These are phyloP conservation scores for Nidula microcarpa DNA, from an alignment of 768 basidiomycete species.

Conservation along the genomic window DNA sequence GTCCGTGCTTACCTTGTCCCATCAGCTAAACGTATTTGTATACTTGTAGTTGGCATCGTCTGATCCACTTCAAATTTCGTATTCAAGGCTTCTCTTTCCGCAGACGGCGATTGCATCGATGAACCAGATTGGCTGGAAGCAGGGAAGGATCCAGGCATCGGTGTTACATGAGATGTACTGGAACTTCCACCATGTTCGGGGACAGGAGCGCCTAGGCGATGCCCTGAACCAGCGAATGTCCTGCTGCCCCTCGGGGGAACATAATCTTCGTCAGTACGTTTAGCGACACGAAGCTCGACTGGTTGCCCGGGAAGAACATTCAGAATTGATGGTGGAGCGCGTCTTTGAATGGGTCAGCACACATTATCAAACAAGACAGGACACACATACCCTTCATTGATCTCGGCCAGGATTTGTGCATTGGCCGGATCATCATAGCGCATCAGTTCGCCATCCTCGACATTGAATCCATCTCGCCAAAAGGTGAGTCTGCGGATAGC, in stretches of 20 bases:
- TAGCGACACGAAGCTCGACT: conserved; percentile 77
- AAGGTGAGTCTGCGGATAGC: conserved; percentile 79
- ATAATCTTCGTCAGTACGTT: conserved; percentile 71
- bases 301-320: conserved; percentile 74
- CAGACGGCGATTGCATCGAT: conserved; percentile 8
- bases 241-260: conserved; percentile 46
- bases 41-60: conserved; percentile 76
- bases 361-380: too few relatives aligned
- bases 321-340: conserved; percentile 75
- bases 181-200: conserved; percentile 31
- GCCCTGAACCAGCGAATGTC: conserved; percentile 70
- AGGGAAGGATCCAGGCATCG: conserved; percentile 66
- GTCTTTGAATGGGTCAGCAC: conserved; percentile 32
- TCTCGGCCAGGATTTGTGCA: conserved; percentile 63
- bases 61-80: conserved; percentile 81
- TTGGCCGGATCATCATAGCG: conserved; percentile 79
- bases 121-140: conserved; percentile 16
- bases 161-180: neutral
- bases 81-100: conserved; percentile 32
- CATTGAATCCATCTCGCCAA: conserved; percentile 91
- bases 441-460: conserved; percentile 86
- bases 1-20: conserved; percentile 56
- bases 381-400: conserved; percentile 67
- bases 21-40: conserved; percentile 89
- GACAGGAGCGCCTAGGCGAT: conserved; percentile 78